Percentiles rank a stretch among this genome's conserved stretches.
Conservation (phyloP, 2,329 filamentous ascomycete species). For the Venturiaceae sp. region DNA sequence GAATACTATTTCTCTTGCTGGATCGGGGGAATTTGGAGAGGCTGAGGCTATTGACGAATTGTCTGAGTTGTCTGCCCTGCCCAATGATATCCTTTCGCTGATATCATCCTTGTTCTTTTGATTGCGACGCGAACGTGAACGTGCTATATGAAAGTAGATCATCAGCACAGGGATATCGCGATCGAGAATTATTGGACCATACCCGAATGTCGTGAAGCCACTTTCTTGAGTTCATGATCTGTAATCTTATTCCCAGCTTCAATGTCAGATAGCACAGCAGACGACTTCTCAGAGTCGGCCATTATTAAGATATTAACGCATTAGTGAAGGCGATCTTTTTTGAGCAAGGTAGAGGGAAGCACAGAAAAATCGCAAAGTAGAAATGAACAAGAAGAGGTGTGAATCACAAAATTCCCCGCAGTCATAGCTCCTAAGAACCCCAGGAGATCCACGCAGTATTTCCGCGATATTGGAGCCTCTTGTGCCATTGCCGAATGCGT, state of each 20-base stretch:
- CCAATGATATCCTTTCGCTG: slow-evolving; percentile 15
- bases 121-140: slow-evolving; percentile 10
- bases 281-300: neutral
- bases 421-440: neutral
- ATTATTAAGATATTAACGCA: neutral
- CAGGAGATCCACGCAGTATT: neutral
- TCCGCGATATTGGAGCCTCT: neutral
- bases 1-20: slow-evolving; percentile 18
- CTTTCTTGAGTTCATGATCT: neutral
- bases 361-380: neutral
- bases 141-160: neutral
- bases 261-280: neutral
- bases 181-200: neutral
- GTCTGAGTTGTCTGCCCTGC: neutral
- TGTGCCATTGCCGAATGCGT: neutral
- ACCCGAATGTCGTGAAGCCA: neutral
- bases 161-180: neutral
- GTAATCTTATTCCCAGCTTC: neutral
- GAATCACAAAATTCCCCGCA: neutral
- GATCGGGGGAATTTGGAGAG: slow-evolving; percentile 9
- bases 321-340: neutral
- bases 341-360: neutral
- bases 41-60: slow-evolving; percentile 8
- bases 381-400: neutral
- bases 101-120: slow-evolving; percentile 15